Evolutionary conservation across 1,284 basidiomycete species (phyloP).

Genomic region (Taiwanofungus camphoratus): DNA sequence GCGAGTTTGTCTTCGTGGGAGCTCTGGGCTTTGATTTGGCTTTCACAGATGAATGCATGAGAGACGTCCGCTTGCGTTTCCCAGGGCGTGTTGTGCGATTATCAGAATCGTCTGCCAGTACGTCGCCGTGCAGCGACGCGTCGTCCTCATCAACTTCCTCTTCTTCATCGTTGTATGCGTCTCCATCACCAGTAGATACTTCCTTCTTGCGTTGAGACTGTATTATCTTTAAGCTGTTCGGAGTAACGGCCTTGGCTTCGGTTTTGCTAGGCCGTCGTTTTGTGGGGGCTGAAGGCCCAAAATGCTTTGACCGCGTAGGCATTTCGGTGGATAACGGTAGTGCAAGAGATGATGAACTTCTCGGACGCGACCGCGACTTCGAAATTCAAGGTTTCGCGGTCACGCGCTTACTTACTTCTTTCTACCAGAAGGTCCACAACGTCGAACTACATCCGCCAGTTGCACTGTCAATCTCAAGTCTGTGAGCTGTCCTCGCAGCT

Average conservation of each 20-base stretch:
- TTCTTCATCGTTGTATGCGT: background rate
- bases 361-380: background rate
- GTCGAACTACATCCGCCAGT: no score
- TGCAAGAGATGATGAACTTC: background rate
- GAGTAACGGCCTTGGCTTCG: background rate
- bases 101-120: conserved; percentile 19
- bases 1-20: background rate
- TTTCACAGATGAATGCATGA: background rate
- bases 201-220: background rate
- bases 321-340: background rate
- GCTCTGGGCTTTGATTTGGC: background rate
- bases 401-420: no score
- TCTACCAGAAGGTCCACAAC: no score
- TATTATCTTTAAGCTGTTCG: background rate
- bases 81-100: background rate
- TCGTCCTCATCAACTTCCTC: conserved; percentile 12
- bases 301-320: conserved; percentile 1
- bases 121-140: conserved; percentile 20
- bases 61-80: background rate
- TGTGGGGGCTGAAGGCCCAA: background rate
- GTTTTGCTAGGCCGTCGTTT: background rate
- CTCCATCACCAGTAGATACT: conserved; percentile 1
- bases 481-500: no score
- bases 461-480: no score
- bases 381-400: background rate